Base-by-base conservation (phyloP, 2,329 filamentous ascomycete species). In the Nemania sp. region DNA sequence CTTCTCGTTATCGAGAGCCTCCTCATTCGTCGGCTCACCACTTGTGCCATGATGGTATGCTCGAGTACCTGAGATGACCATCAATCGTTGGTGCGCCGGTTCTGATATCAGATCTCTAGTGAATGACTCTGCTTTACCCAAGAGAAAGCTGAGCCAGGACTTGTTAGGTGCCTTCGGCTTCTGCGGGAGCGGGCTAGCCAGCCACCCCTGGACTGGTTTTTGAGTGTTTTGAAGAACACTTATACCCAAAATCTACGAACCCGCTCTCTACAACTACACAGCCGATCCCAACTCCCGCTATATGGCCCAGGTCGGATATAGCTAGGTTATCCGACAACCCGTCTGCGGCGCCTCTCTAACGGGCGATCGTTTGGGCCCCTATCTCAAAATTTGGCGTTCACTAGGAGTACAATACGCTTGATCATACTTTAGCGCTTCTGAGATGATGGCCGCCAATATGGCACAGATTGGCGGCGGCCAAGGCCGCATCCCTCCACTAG, bases 401-500 rank as follows among this genome's bases (percentile, higher is more conserved):
- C 37, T 17, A n/a, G 34, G 39, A 22, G n/a, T n/a, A n/a, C n/a
- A n/a, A n/a, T n/a, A n/a, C n/a, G 54, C 50, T 54, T 56, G 59
- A 64, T 49, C 40, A 28, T 62, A 47, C 50, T 39, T 20, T 39
- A 42, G 42, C 53, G 48, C 52, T 52, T 14, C 54, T 61, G 77
- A 77, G 75, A 78, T 77, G 71, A 84, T 84, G 81, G 80, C 81
- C 73, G 80, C 77, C 67, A 83, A 82, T 63, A 78, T 83, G 72
- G 77, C 78, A 69, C 80, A 81, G 64, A 82, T 83, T 79, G 75
- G 72, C 66, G 72, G 70, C 56, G 73, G 70, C 60, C 75, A 72
- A 70, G 72, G 77, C 68, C 72, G 73, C 63, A 72, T 67, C 59
- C 70, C 70, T 55, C 73, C 74, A 52, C 68, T 68, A 40, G 66